Base-by-base conservation (phyloP, 352 stramenopile species). In the Phytophthora hybrid region DNA sequence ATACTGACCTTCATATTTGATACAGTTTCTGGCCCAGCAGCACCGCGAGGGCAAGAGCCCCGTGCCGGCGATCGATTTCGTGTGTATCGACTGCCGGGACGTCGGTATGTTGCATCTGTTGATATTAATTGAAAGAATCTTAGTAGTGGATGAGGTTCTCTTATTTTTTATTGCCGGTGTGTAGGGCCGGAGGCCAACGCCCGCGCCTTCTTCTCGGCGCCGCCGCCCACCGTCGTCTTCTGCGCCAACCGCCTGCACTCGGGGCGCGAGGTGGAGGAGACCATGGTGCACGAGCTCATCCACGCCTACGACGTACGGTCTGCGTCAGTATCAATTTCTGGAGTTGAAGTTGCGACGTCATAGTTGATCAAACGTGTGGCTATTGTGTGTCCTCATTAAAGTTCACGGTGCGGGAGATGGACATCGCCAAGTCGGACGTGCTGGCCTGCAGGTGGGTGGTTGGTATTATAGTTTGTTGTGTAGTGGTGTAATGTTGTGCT, bases 231-330 rank as follows among this genome's bases (percentile, higher is more conserved):
- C 4, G 80, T 95, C 58, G 89, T 95, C 46, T 93, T 95, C 53
- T 95, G 89, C 55, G 89, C 89, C 41, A 95, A 95, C 57, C 83
- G 89, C 10, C 70, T 95, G 46, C 82, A 92, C 63, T 94, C 89
- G 26, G 65, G 74, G 2, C 78, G 80, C 4, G 89, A 95, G 65
- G 87, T 95, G 29, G 84, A 94, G 65, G 89, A 95, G 60, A 92
- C 88, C 4, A 89, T 95, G 76, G 87, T 95, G 31, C 89, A 95
- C 63, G 89, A 95, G 63, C 86, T 95, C 65, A 92, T 95, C 61
- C 89, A 95, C 71, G 87, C 89, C 37, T 95, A 94, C 67, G 89
- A 95, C 49, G n/a, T n/a, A n/a, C n/a, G n/a, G n/a, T n/a, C n/a
- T n/a, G n/a, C n/a, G 23, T 26, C 23, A 26, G 23, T 26, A 52